A percentile compares a stretch with the other conserved stretches of the same genome.
Evolutionary conservation across 2,329 filamentous ascomycete genomes (phyloP).

Genomic region (Colletotrichum sp.): DNA sequence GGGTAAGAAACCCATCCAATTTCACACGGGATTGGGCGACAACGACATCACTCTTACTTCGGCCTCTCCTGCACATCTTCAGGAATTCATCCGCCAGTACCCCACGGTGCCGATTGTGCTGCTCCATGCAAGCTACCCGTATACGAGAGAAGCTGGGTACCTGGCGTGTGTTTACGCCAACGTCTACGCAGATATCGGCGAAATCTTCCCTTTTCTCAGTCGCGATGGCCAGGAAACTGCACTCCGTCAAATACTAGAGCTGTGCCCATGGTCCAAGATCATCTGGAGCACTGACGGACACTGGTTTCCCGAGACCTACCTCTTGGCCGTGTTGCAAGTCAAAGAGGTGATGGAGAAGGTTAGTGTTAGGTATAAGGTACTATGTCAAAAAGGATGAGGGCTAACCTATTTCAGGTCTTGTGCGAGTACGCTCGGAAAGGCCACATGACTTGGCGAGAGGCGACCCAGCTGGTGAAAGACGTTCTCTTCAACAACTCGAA

Average conservation of each 20-base stretch:
- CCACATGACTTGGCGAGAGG: slow-evolving; percentile 66
- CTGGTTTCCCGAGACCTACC: slow-evolving; percentile 79
- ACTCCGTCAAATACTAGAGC: slow-evolving; percentile 74
- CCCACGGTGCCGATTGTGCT: slow-evolving; percentile 76
- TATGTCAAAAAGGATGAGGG: background rate
- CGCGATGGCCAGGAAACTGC: slow-evolving; percentile 76
- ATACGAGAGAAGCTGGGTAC: slow-evolving; percentile 79
- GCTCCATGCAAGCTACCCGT: slow-evolving; percentile 83
- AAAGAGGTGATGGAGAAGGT: slow-evolving; percentile 73
- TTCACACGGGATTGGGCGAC: slow-evolving; percentile 84
- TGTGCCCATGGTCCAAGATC: slow-evolving; percentile 77
- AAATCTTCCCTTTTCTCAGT: slow-evolving; percentile 81
- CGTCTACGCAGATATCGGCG: slow-evolving; percentile 82
- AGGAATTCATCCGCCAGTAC: slow-evolving; percentile 74
- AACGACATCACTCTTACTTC: slow-evolving; percentile 74
- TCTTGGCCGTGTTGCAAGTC: slow-evolving; percentile 75
- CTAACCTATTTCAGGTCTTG: slow-evolving; percentile 56
- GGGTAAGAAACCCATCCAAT: slow-evolving; percentile 75
- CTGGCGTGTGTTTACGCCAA: slow-evolving; percentile 79
- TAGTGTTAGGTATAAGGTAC: background rate
- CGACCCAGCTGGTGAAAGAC: slow-evolving; percentile 66
- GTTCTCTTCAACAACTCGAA: slow-evolving; percentile 82
- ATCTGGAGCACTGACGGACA: slow-evolving; percentile 84
- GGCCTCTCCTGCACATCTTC: slow-evolving; percentile 77
- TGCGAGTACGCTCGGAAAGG: slow-evolving; percentile 69